A percentile compares a stretch with the other conserved stretches of the same genome.
phyloP scores from a whole-genome alignment of 306 rosid species.

The Prunus dulcis region DNA sequence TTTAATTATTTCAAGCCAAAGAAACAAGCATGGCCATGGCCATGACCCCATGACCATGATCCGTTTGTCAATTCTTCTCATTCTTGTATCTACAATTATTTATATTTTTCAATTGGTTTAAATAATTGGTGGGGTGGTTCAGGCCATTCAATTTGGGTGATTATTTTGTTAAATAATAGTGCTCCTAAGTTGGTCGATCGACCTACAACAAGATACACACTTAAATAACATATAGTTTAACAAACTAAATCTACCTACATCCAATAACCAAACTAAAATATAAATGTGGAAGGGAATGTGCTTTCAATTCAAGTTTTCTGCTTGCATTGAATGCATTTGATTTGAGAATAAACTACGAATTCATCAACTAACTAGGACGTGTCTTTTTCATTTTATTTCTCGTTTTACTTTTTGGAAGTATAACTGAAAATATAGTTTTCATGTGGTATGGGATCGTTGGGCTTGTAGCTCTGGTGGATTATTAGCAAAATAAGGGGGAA shows the following conservation, averaged over 20 bases:
- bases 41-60: no score
- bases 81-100: neutral
- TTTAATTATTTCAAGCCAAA: no score
- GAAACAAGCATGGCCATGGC: no score
- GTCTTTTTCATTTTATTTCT: neutral
- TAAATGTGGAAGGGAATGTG: neutral
- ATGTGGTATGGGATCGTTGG: no score
- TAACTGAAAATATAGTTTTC: neutral
- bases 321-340: neutral
- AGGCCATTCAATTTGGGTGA: constrained; percentile 3
- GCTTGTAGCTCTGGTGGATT: no score
- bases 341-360: no score
- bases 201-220: neutral
- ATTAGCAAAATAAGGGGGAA: no score
- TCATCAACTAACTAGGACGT: neutral
- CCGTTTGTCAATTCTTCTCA: neutral
- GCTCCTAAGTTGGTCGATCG: constrained; percentile 4
- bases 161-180: constrained; percentile 1
- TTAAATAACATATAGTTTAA: neutral
- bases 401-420: neutral
- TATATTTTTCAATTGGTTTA: constrained; percentile 9
- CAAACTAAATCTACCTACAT: neutral
- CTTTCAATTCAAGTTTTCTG: neutral
- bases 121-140: constrained; percentile 9
- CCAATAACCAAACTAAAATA: neutral